Evolutionary conservation across 2,329 filamentous ascomycete species (phyloP).

Genomic region (Sporothrix brunneoviolacea): DNA sequence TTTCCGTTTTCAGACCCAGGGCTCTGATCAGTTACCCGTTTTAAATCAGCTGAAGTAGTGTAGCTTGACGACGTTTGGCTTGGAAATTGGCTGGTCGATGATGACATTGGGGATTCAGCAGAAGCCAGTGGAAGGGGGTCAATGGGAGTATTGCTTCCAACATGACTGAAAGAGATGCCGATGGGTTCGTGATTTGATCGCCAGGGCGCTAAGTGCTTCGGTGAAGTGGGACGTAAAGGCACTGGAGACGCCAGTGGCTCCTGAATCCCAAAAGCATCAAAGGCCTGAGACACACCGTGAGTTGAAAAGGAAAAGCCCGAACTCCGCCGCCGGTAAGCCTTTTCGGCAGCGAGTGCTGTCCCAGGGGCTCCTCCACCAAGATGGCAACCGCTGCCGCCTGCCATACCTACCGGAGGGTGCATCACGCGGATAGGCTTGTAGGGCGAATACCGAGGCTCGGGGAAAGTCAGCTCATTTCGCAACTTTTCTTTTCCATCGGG

Average conservation of each 20-base stretch:
- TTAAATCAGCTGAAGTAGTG: background rate
- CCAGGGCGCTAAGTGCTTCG: slow-evolving; percentile 10
- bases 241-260: slow-evolving; percentile 21
- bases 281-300: slow-evolving; percentile 22
- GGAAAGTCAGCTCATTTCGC: slow-evolving; percentile 80
- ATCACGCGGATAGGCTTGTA: slow-evolving; percentile 65
- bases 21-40: no score
- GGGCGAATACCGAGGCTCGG: slow-evolving; percentile 76
- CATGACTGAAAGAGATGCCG: slow-evolving; percentile 44
- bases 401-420: slow-evolving; percentile 28
- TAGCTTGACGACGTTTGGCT: slow-evolving; percentile 24
- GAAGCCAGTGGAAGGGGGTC: background rate
- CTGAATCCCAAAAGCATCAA: slow-evolving; percentile 30
- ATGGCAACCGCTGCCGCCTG: slow-evolving; percentile 16
- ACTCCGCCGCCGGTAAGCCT: slow-evolving; percentile 51
- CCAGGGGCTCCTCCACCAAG: slow-evolving; percentile 33
- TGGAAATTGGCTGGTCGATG: slow-evolving; percentile 28
- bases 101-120: no score
- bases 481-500: slow-evolving; percentile 93
- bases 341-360: slow-evolving; percentile 51
- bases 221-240: slow-evolving; percentile 13
- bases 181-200: no score
- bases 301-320: slow-evolving; percentile 39
- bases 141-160: slow-evolving; percentile 13
- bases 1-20: background rate